Evolutionary conservation across 2,329 filamentous ascomycete genomes (phyloP).

Genomic region (Cercospora zeae-maydis): DNA sequence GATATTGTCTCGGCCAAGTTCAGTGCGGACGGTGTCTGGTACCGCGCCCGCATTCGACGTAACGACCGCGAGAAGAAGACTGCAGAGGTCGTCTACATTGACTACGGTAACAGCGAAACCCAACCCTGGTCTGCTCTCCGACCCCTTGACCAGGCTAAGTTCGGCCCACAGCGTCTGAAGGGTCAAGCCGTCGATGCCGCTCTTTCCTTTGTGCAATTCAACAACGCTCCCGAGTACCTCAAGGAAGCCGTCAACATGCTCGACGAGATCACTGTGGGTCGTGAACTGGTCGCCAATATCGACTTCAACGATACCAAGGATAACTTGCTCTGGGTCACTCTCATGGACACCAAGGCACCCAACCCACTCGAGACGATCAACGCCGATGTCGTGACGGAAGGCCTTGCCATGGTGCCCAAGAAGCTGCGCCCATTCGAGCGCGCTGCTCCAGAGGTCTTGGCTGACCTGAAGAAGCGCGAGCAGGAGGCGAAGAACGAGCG

Average conservation of each 20-base stretch:
- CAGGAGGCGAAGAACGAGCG: slow-evolving; percentile 73
- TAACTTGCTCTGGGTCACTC: slow-evolving; percentile 71
- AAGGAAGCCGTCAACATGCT: slow-evolving; percentile 74
- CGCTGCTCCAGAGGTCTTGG: slow-evolving; percentile 67
- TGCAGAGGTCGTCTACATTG: slow-evolving; percentile 88
- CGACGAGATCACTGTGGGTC: slow-evolving; percentile 64
- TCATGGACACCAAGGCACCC: slow-evolving; percentile 71
- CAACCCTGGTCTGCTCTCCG: slow-evolving; percentile 81
- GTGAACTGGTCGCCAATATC: slow-evolving; percentile 82
- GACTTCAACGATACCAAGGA: slow-evolving; percentile 78
- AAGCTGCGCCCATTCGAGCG: slow-evolving; percentile 93
- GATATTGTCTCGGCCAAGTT: slow-evolving; percentile 91
- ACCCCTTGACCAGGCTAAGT: slow-evolving; percentile 73
- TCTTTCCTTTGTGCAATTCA: slow-evolving; percentile 85
- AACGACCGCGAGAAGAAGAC: slow-evolving; percentile 89
- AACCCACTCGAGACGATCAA: slow-evolving; percentile 76
- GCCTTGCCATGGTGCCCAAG: slow-evolving; percentile 83
- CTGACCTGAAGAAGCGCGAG: slow-evolving; percentile 69
- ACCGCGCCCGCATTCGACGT: slow-evolving; percentile 82
- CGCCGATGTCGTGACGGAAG: slow-evolving; percentile 76
- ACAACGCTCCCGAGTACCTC: slow-evolving; percentile 76
- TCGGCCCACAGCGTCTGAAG: slow-evolving; percentile 76
- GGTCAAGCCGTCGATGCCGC: slow-evolving; percentile 83
- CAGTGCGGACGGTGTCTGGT: slow-evolving; percentile 86
- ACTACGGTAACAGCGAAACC: slow-evolving; percentile 93